phyloP scores from a whole-genome alignment of 495 filamentous ascomycete species.

The Talaromyces stipitatus region DNA sequence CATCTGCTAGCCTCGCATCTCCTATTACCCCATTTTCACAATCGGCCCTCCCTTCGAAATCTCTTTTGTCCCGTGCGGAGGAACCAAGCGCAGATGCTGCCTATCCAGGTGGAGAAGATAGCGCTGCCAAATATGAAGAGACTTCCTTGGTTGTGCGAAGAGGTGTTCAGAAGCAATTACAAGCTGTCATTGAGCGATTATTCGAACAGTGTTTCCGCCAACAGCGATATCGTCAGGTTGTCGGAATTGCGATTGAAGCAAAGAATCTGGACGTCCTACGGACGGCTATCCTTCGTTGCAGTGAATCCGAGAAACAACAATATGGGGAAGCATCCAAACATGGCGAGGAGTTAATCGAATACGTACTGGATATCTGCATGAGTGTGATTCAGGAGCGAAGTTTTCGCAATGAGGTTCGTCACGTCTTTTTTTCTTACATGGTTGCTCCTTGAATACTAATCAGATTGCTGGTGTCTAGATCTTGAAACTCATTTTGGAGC shows the following conservation, averaged over 20 bases:
- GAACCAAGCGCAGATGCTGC: slow-evolving; percentile 50
- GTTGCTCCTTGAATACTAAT: neutral
- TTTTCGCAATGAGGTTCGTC: slow-evolving; percentile 65
- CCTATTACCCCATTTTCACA: slow-evolving; percentile 93
- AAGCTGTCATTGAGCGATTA: slow-evolving; percentile 74
- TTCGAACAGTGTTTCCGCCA: slow-evolving; percentile 86
- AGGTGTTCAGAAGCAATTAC: slow-evolving; percentile 61
- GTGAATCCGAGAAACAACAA: slow-evolving; percentile 68
- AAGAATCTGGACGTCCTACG: slow-evolving; percentile 86
- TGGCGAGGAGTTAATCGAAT: slow-evolving; percentile 93
- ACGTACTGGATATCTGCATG: slow-evolving; percentile 94
- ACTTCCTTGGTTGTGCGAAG: slow-evolving; percentile 45
- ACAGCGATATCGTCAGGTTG: slow-evolving; percentile 91
- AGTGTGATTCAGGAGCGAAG: slow-evolving; percentile 90
- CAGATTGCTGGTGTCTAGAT: slow-evolving; percentile 53
- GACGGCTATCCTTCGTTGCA: slow-evolving; percentile 72
- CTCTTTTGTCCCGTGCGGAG: slow-evolving; percentile 77
- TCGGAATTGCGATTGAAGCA: slow-evolving; percentile 95
- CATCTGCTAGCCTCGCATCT: slow-evolving; percentile 66
- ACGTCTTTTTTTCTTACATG: neutral
- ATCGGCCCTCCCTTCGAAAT: slow-evolving; percentile 82
- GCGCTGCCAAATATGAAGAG: slow-evolving; percentile 45
- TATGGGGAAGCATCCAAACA: slow-evolving; percentile 48
- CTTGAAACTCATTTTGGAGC: slow-evolving; percentile 74
- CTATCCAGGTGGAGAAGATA: slow-evolving; percentile 45